Evolutionary conservation across 805 yeast genomes (phyloP).

Genomic region (Yarrowia hollandica): DNA sequence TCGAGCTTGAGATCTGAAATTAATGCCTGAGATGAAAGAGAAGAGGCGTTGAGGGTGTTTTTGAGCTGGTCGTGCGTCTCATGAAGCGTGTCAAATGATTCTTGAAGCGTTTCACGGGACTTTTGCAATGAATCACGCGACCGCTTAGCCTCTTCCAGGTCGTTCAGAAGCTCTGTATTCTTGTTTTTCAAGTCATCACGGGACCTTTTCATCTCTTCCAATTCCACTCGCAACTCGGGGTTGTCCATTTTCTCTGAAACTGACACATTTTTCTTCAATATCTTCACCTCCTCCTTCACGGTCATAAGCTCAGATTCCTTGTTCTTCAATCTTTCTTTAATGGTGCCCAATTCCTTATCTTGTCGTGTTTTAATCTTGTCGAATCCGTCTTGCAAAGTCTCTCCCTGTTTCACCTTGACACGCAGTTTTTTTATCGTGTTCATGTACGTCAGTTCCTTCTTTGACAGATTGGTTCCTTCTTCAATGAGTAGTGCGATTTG

Average conservation of each 20-base stretch:
- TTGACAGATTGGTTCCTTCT: slow-evolving; percentile 74
- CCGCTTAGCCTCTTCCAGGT: slow-evolving; percentile 34
- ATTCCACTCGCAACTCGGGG: slow-evolving; percentile 40
- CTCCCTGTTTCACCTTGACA: slow-evolving; percentile 48
- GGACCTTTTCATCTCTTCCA: slow-evolving; percentile 38
- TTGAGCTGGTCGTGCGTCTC: slow-evolving; percentile 33
- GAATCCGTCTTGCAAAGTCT: slow-evolving; percentile 38
- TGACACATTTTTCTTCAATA: slow-evolving; percentile 31
- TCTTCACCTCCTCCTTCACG: slow-evolving; percentile 33
- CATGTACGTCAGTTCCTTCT: slow-evolving; percentile 66
- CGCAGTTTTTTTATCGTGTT: slow-evolving; percentile 66
- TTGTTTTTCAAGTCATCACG: slow-evolving; percentile 39
- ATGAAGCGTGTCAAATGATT: slow-evolving; percentile 30
- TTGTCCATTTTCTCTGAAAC: slow-evolving; percentile 33
- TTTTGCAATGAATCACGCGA: neutral
- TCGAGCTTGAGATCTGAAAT: slow-evolving; percentile 36
- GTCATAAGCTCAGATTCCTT: slow-evolving; percentile 36
- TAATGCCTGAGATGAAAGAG: neutral
- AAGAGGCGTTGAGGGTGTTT: slow-evolving; percentile 26
- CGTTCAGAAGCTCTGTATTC: neutral
- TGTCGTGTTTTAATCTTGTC: slow-evolving; percentile 39
- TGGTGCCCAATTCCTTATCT: slow-evolving; percentile 46
- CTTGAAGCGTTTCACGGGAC: neutral
- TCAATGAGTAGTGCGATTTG: slow-evolving; percentile 64
- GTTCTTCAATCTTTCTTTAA: slow-evolving; percentile 39